Conservation (phyloP, 139 green algal species). For the Spirogloea muscicola region DNA sequence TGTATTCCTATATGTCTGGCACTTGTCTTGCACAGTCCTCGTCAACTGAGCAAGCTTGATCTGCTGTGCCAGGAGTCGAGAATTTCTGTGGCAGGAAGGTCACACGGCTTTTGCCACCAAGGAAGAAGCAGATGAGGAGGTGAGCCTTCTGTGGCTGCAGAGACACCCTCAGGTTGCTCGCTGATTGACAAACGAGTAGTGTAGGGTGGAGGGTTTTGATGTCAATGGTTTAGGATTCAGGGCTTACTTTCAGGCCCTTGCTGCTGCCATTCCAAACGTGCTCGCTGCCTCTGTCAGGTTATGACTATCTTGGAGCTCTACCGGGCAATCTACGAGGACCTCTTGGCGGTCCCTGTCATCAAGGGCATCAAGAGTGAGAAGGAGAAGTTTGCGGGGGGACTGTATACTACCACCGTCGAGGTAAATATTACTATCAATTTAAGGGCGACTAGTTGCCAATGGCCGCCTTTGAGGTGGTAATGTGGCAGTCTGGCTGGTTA, state of each 20-base stretch:
- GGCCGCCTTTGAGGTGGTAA: no score
- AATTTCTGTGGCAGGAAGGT: constrained; percentile 96
- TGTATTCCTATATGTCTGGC: no score
- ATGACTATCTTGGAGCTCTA: constrained; percentile 92
- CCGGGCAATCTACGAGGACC: constrained; percentile 85
- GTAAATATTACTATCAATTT: no score
- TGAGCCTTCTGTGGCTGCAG: neutral
- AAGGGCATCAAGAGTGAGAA: constrained; percentile 84
- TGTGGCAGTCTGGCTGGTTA: no score
- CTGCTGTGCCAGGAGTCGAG: constrained; percentile 50
- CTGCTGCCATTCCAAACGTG: neutral
- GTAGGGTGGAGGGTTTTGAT: neutral
- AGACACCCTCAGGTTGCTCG: neutral
- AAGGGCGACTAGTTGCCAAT: no score
- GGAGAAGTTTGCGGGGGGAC: constrained; percentile 97
- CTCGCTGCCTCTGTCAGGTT: constrained; percentile 48
- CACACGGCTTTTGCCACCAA: constrained; percentile 86
- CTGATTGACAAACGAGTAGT: neutral
- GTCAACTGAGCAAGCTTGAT: neutral
- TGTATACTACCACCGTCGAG: constrained; percentile 96
- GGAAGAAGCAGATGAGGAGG: constrained; percentile 86
- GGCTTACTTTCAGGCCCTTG: no score
- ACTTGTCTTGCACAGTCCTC: no score
- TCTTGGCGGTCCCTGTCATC: constrained; percentile 90
- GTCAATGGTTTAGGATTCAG: no score